Evolutionary conservation across 805 yeast genomes (phyloP).

Genomic region (Yarrowia yakushimensis): DNA sequence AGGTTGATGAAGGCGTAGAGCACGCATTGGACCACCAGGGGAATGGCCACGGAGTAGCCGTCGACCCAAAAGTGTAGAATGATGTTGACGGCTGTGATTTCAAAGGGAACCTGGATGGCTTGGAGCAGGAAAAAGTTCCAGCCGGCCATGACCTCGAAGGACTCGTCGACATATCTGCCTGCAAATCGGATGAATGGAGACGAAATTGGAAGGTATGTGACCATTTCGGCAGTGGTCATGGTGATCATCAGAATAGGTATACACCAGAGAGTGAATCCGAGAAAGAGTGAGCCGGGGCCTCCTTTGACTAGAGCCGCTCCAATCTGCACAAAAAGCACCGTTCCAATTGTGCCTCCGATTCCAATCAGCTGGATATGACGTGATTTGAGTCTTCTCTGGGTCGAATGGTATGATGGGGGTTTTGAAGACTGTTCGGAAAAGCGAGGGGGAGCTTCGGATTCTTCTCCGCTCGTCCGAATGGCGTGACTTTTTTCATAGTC

Average conservation of each 20-base stretch:
- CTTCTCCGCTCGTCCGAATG: slow-evolving; percentile 3
- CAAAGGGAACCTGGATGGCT: slow-evolving; percentile 77
- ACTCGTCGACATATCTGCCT: slow-evolving; percentile 71
- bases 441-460: not conserved
- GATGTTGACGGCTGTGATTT: slow-evolving; percentile 74
- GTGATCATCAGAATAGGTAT: slow-evolving; percentile 65
- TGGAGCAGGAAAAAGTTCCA: slow-evolving; percentile 78
- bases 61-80: slow-evolving; percentile 79
- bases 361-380: slow-evolving; percentile 71
- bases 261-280: slow-evolving; percentile 67
- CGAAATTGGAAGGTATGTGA: slow-evolving; percentile 67
- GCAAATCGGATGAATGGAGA: slow-evolving; percentile 76
- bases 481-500: slow-evolving; percentile 16
- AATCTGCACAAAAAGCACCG: slow-evolving; percentile 75
- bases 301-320: slow-evolving; percentile 63
- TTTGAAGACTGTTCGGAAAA: slow-evolving; percentile 2
- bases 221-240: slow-evolving; percentile 72
- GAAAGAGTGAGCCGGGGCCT: slow-evolving; percentile 54
- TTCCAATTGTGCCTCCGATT: slow-evolving; percentile 80
- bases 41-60: slow-evolving; percentile 68
- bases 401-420: slow-evolving; percentile 20
- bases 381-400: slow-evolving; percentile 41
- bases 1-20: slow-evolving; percentile 62
- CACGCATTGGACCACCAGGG: slow-evolving; percentile 61
- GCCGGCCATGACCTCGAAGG: slow-evolving; percentile 70